phyloP scores from a whole-genome alignment of 495 filamentous ascomycete genomes.

The Hyaloscypha finlandica region DNA sequence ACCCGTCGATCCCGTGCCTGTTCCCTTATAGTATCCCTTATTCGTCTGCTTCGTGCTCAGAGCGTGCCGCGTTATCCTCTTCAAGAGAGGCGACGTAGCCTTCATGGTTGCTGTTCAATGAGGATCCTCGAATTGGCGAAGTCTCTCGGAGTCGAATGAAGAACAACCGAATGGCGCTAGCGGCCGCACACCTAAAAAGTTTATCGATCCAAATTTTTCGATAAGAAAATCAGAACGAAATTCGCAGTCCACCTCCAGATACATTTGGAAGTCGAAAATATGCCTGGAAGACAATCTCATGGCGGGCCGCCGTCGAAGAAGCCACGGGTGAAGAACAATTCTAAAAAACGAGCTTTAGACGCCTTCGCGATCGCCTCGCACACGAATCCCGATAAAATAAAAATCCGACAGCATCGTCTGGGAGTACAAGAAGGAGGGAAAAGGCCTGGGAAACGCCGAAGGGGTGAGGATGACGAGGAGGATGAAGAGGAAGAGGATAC shows the following conservation, averaged over 20 bases:
- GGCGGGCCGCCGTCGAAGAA: conserved; percentile 46
- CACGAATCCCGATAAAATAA: conserved; percentile 51
- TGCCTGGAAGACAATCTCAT: conserved; percentile 73
- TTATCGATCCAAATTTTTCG: conserved; percentile 18
- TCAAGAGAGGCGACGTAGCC: conserved; percentile 70
- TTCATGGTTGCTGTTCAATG: conserved; percentile 47
- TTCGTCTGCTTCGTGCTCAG: conserved; percentile 91
- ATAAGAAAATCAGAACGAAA: conserved; percentile 17
- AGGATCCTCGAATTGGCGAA: not conserved
- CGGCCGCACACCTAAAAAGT: conserved; percentile 29
- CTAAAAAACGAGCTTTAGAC: conserved; percentile 61
- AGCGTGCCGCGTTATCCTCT: conserved; percentile 64
- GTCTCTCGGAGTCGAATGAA: conserved; percentile 7
- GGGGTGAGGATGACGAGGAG: conserved; percentile 39
- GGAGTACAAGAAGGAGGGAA: conserved; percentile 54
- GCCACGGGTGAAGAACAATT: conserved; percentile 48
- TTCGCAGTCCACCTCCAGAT: not conserved
- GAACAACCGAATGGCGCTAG: conserved; percentile 27
- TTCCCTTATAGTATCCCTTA: conserved; percentile 97
- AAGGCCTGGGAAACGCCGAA: conserved; percentile 26
- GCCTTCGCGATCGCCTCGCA: conserved; percentile 83
- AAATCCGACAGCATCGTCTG: conserved; percentile 57
- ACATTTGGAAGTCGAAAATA: conserved; percentile 37
- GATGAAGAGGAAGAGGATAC: conserved; percentile 56
- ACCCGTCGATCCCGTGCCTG: conserved; percentile 82